These are phyloP conservation scores for Ophiostoma pallidulum DNA, from an alignment of 2,329 filamentous ascomycete species.

Conservation along the genomic window DNA sequence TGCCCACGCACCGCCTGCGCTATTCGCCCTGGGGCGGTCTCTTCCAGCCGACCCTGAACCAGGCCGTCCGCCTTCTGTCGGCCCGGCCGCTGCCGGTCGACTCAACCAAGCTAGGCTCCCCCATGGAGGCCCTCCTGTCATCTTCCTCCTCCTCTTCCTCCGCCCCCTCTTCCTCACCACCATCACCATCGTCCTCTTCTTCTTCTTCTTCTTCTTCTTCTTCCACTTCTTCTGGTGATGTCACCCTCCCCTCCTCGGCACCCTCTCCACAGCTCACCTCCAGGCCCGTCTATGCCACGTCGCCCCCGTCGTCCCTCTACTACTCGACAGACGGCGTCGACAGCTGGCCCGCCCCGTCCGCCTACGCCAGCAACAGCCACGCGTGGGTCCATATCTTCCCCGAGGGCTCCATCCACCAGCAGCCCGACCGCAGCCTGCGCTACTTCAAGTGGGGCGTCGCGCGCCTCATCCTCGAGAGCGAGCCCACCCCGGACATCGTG, in stretches of 20 bases:
- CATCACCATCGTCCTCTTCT: too few species aligned
- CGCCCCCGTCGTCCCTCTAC: slow-evolving; percentile 31
- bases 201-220: background rate
- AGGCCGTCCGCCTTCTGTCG: slow-evolving; percentile 78
- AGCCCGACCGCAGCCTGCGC: slow-evolving; percentile 65
- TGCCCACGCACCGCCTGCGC: slow-evolving; percentile 74
- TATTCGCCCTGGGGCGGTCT: slow-evolving; percentile 75
- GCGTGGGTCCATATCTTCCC: slow-evolving; percentile 95
- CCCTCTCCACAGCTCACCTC: background rate
- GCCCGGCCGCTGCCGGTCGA: slow-evolving; percentile 30
- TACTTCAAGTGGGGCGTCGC: slow-evolving; percentile 99
- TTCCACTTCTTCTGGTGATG: background rate
- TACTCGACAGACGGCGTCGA: slow-evolving; percentile 62
- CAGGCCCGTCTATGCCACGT: background rate
- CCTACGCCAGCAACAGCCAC: slow-evolving; percentile 58
- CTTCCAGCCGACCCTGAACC: slow-evolving; percentile 79
- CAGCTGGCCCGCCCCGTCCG: slow-evolving; percentile 59
- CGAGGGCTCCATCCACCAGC: slow-evolving; percentile 89
- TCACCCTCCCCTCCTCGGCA: background rate
- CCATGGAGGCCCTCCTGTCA: background rate
- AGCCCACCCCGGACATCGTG: slow-evolving; percentile 74
- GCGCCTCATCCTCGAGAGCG: slow-evolving; percentile 79
- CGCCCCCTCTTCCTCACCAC: background rate
- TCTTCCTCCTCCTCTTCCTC: background rate
- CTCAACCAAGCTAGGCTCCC: background rate